Evolutionary conservation across 768 basidiomycete genomes (phyloP).

Genomic region (Amanita molliuscula): DNA sequence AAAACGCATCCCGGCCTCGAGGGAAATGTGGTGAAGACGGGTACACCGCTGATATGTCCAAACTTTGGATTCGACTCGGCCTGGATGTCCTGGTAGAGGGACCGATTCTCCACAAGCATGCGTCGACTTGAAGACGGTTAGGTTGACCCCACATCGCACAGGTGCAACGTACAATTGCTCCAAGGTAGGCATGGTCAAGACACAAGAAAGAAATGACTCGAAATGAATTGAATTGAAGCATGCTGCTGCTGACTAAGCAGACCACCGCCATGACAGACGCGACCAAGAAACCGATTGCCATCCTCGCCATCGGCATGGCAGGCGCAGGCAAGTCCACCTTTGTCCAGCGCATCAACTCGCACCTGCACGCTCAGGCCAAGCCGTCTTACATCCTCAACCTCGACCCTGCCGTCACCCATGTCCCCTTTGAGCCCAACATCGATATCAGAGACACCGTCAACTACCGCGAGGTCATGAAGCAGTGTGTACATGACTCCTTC

Average conservation of each 20-base stretch:
- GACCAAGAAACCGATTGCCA: slow-evolving; percentile 63
- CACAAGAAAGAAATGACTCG: neutral
- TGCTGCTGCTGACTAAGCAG: neutral
- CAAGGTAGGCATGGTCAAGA: neutral
- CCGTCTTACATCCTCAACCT: slow-evolving; percentile 96
- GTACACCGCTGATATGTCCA: neutral
- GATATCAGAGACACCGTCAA: slow-evolving; percentile 97
- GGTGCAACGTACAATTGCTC: neutral
- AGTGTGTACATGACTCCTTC: slow-evolving; percentile 50
- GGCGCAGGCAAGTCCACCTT: slow-evolving; percentile 98
- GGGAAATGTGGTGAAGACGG: neutral
- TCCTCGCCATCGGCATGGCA: slow-evolving; percentile 93
- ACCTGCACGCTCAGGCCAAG: slow-evolving; percentile 63
- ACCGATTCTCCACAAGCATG: neutral
- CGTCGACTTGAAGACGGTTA: neutral
- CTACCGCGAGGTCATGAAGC: slow-evolving; percentile 99
- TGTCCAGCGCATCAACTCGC: slow-evolving; percentile 88
- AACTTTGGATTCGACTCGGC: neutral
- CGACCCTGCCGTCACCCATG: slow-evolving; percentile 87
- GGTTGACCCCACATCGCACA: neutral
- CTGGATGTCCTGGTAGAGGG: neutral
- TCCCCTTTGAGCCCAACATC: slow-evolving; percentile 94
- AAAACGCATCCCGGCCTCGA: neutral
- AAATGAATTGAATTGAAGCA: neutral
- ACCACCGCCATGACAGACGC: neutral